Evolutionary conservation across 257 asterid genomes (phyloP), one percentile per base, ranked within the genome.

Genomic region (Mentha longifolia): DNA sequence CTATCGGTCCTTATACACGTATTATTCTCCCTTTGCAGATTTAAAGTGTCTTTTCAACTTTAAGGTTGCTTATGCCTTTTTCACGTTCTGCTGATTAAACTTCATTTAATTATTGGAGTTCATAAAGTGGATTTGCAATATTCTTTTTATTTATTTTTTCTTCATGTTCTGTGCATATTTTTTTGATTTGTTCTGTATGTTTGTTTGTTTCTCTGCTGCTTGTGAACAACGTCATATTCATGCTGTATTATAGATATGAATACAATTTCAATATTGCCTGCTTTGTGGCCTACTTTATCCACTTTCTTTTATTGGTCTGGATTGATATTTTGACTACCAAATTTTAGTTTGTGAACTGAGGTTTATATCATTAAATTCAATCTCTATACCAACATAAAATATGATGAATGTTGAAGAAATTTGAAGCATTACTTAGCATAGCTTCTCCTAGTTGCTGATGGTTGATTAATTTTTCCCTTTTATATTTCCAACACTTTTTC

Each of bases 401-500:
- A 45, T 42, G 67, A 19, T 43, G 61, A 46, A 42, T 46, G 17
- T 9, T 39, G 52, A 54, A 19, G 17, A 58, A 50, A 67, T 49
- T 35, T 33, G 37, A 33, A 33, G 5, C 7, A 49, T 46, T 64
- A 55, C 7, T 33, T 33, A 33, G 37, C 37, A 33, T 45, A 25
- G 57, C 30, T 31, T 30, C 50, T 33, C 72, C 19, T 67, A 57
- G 61, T 73, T 16, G 13, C 60, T 46, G 37, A 15, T 67, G 25
- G 74, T 64, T 71, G 76, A 72, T 75, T 75, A 58, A 45, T 77
- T 60, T 49, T 59, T 62, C 62, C 15, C 39, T 71, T 14, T 68
- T 78, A 74, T 74, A 63, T 14, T 60, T 62, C 74, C 71, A 73
- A 52, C 75, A 71, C 76, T n/a, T 73, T 75, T 65, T 69, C 57